Conservation (phyloP, 129 eudicot species). For the Mikania micrantha region DNA sequence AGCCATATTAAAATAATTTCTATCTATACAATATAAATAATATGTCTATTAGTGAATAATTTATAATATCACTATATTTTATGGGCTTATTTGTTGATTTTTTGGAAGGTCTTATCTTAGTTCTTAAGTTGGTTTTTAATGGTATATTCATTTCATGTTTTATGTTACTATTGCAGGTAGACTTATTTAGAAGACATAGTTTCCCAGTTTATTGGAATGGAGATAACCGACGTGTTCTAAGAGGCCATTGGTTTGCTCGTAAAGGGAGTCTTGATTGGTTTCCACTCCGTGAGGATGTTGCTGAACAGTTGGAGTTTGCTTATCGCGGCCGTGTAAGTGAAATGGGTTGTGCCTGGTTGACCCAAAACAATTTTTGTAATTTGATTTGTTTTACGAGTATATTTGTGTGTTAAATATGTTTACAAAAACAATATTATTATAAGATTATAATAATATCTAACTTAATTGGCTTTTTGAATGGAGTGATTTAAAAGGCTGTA, state of each 20-base stretch:
- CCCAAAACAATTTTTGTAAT: neutral
- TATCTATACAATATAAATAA: too few species aligned
- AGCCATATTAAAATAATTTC: too few species aligned
- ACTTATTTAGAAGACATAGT: conserved; percentile 78
- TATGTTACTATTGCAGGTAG: conserved; percentile 58
- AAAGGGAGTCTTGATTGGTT: conserved; percentile 97
- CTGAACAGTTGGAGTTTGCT: conserved; percentile 97
- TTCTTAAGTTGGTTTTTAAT: neutral
- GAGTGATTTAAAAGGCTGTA: neutral
- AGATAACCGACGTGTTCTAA: conserved; percentile 87
- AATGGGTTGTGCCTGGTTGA: neutral
- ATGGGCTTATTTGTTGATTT: neutral
- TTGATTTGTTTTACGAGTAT: neutral
- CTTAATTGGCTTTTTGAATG: neutral
- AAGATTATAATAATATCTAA: neutral
- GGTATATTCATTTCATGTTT: conserved; percentile 2
- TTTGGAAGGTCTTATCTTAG: neutral
- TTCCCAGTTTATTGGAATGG: conserved; percentile 99
- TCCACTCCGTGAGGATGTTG: conserved; percentile 93
- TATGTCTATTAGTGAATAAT: too few species aligned
- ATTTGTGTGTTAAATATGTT: neutral
- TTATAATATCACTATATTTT: too few species aligned
- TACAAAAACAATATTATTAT: neutral
- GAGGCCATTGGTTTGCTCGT: conserved; percentile 99
- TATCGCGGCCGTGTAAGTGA: conserved; percentile 60